A percentile compares a stretch with the other conserved stretches of the same genome.
Conservation (phyloP, 2,329 filamentous ascomycete species). For the Paradendryphiella salina region DNA sequence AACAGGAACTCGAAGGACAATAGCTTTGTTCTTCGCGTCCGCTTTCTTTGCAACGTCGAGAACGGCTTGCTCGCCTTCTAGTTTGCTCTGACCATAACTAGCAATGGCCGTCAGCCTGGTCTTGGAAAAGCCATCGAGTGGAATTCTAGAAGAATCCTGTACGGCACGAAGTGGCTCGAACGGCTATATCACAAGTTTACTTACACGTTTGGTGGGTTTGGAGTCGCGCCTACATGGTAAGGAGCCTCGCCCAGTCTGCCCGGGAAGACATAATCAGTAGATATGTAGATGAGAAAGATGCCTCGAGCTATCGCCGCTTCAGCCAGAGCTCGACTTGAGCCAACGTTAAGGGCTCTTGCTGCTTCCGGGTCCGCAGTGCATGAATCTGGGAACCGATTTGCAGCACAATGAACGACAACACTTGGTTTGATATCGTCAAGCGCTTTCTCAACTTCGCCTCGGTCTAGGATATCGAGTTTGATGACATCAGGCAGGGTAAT, state of each 20-base stretch:
- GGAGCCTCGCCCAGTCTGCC: conserved; percentile 78
- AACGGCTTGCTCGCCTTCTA: conserved; percentile 71
- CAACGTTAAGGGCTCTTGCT: conserved; percentile 73
- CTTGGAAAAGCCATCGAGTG: background rate
- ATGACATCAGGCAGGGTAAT: conserved; percentile 68
- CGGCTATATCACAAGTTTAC: background rate
- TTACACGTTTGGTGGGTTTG: conserved; percentile 71
- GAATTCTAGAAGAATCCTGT: no score
- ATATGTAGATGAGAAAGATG: conserved; percentile 74
- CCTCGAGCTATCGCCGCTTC: conserved; percentile 64
- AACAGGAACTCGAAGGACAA: conserved; percentile 79
- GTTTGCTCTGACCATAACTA: conserved; percentile 71
- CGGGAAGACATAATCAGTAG: conserved; percentile 80
- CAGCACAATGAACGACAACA: conserved; percentile 86
- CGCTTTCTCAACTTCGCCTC: conserved; percentile 51
- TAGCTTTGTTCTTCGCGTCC: conserved; percentile 35
- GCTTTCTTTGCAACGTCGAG: conserved; percentile 58
- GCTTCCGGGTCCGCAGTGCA: conserved; percentile 78
- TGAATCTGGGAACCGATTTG: conserved; percentile 84
- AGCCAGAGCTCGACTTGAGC: conserved; percentile 69
- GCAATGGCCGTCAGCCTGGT: background rate
- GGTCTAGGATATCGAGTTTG: conserved; percentile 57
- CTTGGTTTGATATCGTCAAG: conserved; percentile 64
- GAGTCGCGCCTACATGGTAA: conserved; percentile 67
- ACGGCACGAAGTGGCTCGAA: background rate